Evolutionary conservation across 352 stramenopile species (phyloP).

Genomic region (Phytophthora hybrid): DNA sequence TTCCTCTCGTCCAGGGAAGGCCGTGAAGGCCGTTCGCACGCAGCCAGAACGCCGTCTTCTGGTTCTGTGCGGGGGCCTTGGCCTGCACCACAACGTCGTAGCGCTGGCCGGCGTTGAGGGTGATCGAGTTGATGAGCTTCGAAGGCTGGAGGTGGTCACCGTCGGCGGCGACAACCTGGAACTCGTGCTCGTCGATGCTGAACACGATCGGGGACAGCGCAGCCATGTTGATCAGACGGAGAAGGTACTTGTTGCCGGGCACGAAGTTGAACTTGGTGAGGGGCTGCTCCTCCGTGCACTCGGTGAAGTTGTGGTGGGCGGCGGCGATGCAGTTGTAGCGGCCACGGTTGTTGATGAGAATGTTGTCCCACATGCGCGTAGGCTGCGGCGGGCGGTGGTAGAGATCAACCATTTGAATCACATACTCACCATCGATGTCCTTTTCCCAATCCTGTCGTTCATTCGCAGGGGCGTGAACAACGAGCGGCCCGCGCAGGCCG

Average conservation of each 20-base stretch:
- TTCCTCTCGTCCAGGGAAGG: conserved; percentile 39
- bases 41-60: conserved; percentile 39
- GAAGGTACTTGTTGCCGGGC: conserved; percentile 40
- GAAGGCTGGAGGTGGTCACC: conserved; percentile 40
- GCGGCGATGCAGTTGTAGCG: conserved; percentile 49
- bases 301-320: conserved; percentile 17
- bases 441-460: conserved; percentile 28
- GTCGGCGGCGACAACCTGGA: conserved; percentile 47
- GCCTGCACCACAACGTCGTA: conserved; percentile 47
- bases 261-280: conserved; percentile 40
- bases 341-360: conserved; percentile 50
- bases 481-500: conserved; percentile 43
- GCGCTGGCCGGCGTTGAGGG: conserved; percentile 41
- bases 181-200: conserved; percentile 51
- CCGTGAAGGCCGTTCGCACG: conserved; percentile 36
- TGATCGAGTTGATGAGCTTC: conserved; percentile 37
- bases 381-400: conserved; percentile 34
- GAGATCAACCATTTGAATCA: conserved; percentile 40
- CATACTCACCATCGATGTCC: conserved; percentile 39
- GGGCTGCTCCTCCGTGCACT: conserved; percentile 30
- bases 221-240: conserved; percentile 53
- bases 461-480: conserved; percentile 37
- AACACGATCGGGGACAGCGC: conserved; percentile 46
- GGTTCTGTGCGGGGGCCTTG: background rate
- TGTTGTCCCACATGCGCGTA: conserved; percentile 40